These are phyloP conservation scores for Phytophthora vignae DNA, from an alignment of 352 stramenopile genomes.

Conservation along the genomic window DNA sequence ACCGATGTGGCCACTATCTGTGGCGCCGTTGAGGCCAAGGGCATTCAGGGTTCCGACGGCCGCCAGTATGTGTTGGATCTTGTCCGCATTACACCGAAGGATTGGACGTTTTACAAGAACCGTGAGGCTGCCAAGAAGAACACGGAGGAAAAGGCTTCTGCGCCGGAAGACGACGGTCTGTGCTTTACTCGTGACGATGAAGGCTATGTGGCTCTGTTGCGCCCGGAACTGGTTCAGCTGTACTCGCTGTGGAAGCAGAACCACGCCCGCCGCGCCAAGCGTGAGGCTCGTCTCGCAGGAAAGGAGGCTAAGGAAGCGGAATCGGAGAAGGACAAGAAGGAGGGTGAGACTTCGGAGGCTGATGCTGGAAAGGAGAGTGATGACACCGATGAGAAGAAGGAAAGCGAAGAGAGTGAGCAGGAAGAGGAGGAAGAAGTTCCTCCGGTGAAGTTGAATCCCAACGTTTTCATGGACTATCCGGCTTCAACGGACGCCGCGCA, in stretches of 20 bases:
- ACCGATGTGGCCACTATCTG: conserved; percentile 81
- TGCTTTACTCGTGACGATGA: conserved; percentile 82
- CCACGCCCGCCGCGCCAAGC: conserved; percentile 66
- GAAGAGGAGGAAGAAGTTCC: conserved; percentile 65
- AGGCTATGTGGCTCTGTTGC: conserved; percentile 91
- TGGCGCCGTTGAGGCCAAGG: conserved; percentile 95
- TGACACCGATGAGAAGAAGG: conserved; percentile 37
- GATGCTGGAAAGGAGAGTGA: conserved; percentile 29
- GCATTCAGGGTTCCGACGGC: conserved; percentile 94
- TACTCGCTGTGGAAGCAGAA: conserved; percentile 94
- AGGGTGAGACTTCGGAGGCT: conserved; percentile 9
- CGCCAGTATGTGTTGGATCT: conserved; percentile 96
- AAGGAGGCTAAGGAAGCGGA: conserved; percentile 59
- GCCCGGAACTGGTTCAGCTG: conserved; percentile 93
- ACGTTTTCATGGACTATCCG: conserved; percentile 92
- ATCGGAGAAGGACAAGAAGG: conserved; percentile 34
- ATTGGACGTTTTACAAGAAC: conserved; percentile 93
- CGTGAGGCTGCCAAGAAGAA: conserved; percentile 28
- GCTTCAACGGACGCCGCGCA: conserved; percentile 77
- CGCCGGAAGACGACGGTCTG: conserved; percentile 53
- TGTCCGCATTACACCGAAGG: conserved; percentile 94
- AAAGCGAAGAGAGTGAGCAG: conserved; percentile 38
- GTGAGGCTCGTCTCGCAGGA: conserved; percentile 55
- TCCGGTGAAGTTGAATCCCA: conserved; percentile 82
- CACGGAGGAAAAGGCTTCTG: conserved; percentile 22